Evolutionary conservation across 2,329 filamentous ascomycete species (phyloP), one percentile per base, ranked within the genome.

Genomic region (Penicillium oxalicum): DNA sequence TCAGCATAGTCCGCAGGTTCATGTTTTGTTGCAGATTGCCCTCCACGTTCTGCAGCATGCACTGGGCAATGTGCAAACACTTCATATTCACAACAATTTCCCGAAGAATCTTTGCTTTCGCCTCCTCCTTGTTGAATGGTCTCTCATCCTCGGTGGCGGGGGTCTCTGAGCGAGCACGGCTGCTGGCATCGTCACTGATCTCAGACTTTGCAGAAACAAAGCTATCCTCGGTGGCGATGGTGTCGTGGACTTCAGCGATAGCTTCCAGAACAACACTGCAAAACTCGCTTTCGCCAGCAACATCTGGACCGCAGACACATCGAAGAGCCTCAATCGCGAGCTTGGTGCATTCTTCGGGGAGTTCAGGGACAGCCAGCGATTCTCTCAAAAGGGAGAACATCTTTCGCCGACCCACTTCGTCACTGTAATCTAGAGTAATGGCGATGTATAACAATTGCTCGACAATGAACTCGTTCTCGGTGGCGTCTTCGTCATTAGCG

Each of bases 71-170:
- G 65, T 96, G 88, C 53, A 98, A 78, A 68, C 93, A 97, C 72
- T 97, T 97, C 82, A 96, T 91, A 74, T 97, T 97, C 67, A 97
- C 87, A 75, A 96, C 84, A 64, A 96, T 93, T 70, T 96, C 90
- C 56, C 82, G 84, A 57, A 96, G 58, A 25, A 72, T 59, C 57
- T 72, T 82, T 1, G 87, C 88, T 72, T 91, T 94, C 40, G 77
- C 76, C 56, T 82, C 79, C 45, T 81, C 78, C 42, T 74, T 72
- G 52, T 74, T 72, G 46, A 72, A 72, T 4, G 70, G 69, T 2
- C 80, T 78, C 57, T 81, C 77, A 8, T 81, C 86, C 48, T 86
- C 82, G 40, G 68, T 62, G 4, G 53, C 65, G 3, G 65, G 69
- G 1, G 68, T 76, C 61, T 59, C 71, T 36, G 65, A 69, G 54